Base-by-base conservation (phyloP, 2,329 filamentous ascomycete genomes). In the Capronia coronata region DNA sequence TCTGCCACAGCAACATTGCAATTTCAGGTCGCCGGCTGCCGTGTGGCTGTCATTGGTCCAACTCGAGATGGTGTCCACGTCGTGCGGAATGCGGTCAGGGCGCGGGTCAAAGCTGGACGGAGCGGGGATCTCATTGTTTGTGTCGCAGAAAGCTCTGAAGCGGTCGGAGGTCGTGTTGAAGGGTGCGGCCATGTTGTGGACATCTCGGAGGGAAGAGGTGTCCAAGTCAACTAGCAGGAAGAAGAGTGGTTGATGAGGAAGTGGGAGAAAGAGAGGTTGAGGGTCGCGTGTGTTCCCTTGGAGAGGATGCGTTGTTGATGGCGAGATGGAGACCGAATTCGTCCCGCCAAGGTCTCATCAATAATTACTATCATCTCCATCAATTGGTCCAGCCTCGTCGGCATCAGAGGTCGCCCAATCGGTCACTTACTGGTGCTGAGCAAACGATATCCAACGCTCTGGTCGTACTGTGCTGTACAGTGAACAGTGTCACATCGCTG, bases 1-100 rank as follows among this genome's bases (percentile, higher is more conserved):
- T 58, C 81, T 82, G 49, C 89, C 90, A 71, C 91, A 98, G 71
- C 91, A 98, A 75, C 93, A 97, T 43, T 42, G 54, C 37, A 59
- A 57, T 54, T 52, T 60, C 43, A 37, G 21, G 32, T 52, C 48
- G 32, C 29, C 30, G n/a, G 27, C 43, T 23, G 30, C 37, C 11
- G 34, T 39, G 35, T 19, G 44, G 11, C 19, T 32, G 34, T 56
- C 48, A 56, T 54, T 53, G 56, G 51, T 27, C 25, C 19, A 37
- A 47, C 38, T 54, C 46, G 48, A 46, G 49, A 55, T 49, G 47
- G 49, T 53, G 52, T 57, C 41, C 41, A 48, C 38, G 47, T 51
- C 43, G 46, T 59, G 47, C 40, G 48, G 46, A 49, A 51, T 51
- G 51, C 48, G 58, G 56, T 50, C 58, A 49, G 45, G 47, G 56